Base-by-base conservation (phyloP, 179 eudicot genomes). In the Spinacia oleracea region DNA sequence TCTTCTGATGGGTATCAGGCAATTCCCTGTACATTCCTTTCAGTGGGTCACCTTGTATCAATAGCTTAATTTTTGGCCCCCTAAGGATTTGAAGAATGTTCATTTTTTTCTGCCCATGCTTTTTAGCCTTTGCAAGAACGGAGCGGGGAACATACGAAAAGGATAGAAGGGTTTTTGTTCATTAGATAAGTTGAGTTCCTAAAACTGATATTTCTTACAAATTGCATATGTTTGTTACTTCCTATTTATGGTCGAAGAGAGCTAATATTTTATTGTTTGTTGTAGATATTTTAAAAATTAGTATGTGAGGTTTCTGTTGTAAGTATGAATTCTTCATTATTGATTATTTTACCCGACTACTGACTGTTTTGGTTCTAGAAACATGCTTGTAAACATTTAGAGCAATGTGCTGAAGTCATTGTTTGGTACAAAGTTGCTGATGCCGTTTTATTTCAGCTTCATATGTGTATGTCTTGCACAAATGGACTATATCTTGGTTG, bases 271-370 rank as follows among this genome's bases (percentile, higher is more conserved):
- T 51, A 42, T 58, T 74, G 35, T 72, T 45, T 72, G 29, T 15
- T 75, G 72, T 74, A 75, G 79, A 68, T 75, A 38, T 69, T 46
- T 29, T 48, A 23, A 11, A 21, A 74, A 60, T 62, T 58, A 77
- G 66, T 70, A 65, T 53, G 56, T 53, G 56, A 35, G 71, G 34
- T 40, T 78, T 78, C 43, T 27, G 32, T 75, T 82, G 85, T 79
- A 82, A 78, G 59, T 82, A 78, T 69, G 43, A 23, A 60, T 63
- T 74, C 56, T 4, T 72, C 43, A 60, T 40, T 66, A 21, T 35
- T 79, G 76, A 21, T 59, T 40, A 65, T 51, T 72, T 60, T 12
- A 29, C 40, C 70, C 42, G 56, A 51, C 20, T 42, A 50, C 20
- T 43, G 31, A 9, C 62, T 46, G 64, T 67, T 82, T 78, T 73